Evolutionary conservation across 106 monocot genomes (phyloP).

Genomic region (Narthecium ossifragum): DNA sequence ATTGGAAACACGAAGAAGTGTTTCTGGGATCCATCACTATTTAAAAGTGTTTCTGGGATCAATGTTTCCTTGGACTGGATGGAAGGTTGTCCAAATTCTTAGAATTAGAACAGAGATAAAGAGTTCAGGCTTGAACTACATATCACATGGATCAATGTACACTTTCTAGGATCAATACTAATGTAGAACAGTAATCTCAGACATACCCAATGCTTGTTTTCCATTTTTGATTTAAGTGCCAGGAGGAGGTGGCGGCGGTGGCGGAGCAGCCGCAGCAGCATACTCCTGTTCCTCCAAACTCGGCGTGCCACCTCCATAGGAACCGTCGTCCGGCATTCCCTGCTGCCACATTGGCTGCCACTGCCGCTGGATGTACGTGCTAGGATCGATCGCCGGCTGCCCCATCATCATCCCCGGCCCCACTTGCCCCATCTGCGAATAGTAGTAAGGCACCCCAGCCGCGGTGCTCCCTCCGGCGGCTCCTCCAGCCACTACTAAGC

Average conservation of each 20-base stretch:
- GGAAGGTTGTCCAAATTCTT: too few species aligned
- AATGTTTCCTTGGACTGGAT: too few species aligned
- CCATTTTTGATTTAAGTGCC: not conserved
- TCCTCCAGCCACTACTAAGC: not conserved
- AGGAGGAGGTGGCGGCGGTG: slow-evolving; percentile 7
- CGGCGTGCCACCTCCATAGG: not conserved
- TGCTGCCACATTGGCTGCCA: slow-evolving; percentile 53
- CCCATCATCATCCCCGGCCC: slow-evolving; percentile 24
- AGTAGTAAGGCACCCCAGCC: slow-evolving; percentile 49
- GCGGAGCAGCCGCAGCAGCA: slow-evolving; percentile 18
- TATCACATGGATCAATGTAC: too few species aligned
- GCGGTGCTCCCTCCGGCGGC: slow-evolving; percentile 1
- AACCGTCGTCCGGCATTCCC: slow-evolving; percentile 20
- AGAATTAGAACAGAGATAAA: too few species aligned
- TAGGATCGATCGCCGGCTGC: slow-evolving; percentile 37
- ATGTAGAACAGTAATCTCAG: too few species aligned
- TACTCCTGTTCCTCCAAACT: slow-evolving; percentile 11
- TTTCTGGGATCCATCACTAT: too few species aligned
- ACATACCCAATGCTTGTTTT: not conserved
- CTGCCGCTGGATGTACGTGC: slow-evolving; percentile 11
- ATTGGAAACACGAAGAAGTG: too few species aligned
- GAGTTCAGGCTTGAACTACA: too few species aligned
- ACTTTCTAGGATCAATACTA: too few species aligned
- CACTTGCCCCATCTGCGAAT: slow-evolving; percentile 17
- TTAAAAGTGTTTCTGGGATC: too few species aligned